Percentiles rank a stretch among this genome's conserved stretches.
Evolutionary conservation across 169 alveolate species (phyloP).

Genomic region (Besnoitia besnoiti): DNA sequence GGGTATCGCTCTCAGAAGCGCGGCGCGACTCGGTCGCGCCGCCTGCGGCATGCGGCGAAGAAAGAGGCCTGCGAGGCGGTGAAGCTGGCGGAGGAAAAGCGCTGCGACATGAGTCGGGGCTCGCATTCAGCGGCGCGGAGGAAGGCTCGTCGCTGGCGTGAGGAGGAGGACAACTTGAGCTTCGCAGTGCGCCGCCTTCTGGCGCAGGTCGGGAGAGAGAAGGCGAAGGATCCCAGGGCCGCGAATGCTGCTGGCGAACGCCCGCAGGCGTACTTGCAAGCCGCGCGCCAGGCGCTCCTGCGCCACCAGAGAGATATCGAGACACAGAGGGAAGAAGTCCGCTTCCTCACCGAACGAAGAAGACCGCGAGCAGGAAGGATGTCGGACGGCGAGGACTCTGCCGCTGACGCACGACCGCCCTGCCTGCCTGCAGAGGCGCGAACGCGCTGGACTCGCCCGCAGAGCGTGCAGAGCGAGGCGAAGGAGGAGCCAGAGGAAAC

Average conservation of each 20-base stretch:
- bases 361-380: too few species aligned
- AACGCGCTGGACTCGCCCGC: not conserved
- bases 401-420: not conserved
- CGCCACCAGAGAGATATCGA: not conserved
- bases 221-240: not conserved
- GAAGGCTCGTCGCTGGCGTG: too few species aligned
- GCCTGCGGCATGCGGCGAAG: not conserved
- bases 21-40: too few species aligned
- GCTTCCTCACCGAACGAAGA: too few species aligned
- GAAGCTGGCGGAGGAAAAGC: not conserved
- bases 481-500: not conserved
- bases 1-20: not conserved
- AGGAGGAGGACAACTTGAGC: not conserved
- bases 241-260: not conserved
- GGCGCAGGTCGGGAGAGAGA: not conserved
- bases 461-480: not conserved
- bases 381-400: too few species aligned
- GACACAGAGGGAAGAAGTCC: not conserved
- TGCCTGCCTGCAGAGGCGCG: not conserved
- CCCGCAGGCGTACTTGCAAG: not conserved
- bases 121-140: too few species aligned
- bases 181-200: not conserved
- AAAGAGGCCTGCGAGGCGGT: not conserved
- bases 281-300: not conserved
- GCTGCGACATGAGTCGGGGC: not conserved